Evolutionary conservation across 257 asterid species (phyloP).

Genomic region (Cordia subcordata): DNA sequence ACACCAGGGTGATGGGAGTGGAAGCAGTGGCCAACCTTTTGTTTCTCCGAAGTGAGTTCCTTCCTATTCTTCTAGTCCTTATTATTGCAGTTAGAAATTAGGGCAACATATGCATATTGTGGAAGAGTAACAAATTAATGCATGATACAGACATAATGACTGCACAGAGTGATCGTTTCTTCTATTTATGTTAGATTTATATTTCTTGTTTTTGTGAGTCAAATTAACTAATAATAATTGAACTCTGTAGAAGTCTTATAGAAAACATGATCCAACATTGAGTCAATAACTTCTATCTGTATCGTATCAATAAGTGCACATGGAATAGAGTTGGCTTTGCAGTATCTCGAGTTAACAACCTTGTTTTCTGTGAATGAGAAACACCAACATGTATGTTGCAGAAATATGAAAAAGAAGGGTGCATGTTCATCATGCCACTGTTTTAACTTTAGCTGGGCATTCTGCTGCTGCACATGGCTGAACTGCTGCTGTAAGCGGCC

Average conservation of each 20-base stretch:
- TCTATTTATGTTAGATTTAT: too few relatives aligned
- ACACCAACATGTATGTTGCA: conserved; percentile 23
- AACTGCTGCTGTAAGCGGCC: conserved; percentile 18
- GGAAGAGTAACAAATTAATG: too few relatives aligned
- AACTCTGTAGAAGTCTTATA: too few relatives aligned
- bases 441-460: conserved; percentile 17
- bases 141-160: too few relatives aligned
- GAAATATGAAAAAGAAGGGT: conserved; percentile 29
- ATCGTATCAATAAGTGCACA: not conserved
- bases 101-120: too few relatives aligned
- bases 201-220: too few relatives aligned
- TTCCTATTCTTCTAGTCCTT: not conserved
- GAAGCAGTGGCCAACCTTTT: conserved; percentile 35
- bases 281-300: too few relatives aligned
- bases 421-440: conserved; percentile 20
- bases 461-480: conserved; percentile 23
- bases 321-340: not conserved
- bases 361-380: conserved; percentile 1
- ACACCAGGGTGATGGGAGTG: conserved; percentile 29
- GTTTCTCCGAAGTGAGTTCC: conserved; percentile 62
- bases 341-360: not conserved
- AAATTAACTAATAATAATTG: too few relatives aligned
- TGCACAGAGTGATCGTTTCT: too few relatives aligned
- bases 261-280: too few relatives aligned
- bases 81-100: not conserved